Evolutionary conservation across 139 green algal genomes (phyloP), one percentile per base, ranked within the genome.

Genomic region (Picochlorum sp.): DNA sequence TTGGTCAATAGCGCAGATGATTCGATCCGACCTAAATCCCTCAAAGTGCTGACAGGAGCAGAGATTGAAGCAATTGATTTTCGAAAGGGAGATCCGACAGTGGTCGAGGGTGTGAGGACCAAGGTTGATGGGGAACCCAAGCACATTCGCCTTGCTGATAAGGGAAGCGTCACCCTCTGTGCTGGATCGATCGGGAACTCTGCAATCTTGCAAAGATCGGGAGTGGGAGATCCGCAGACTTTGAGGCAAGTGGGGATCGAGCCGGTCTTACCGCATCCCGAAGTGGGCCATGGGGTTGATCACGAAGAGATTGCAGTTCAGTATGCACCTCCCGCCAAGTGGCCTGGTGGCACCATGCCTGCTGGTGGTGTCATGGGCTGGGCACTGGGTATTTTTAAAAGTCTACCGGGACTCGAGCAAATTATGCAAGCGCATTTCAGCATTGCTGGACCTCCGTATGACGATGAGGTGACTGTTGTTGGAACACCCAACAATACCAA

Each of bases 361-460:
- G 47, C 47, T 26, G 47, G 47, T 54, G 47, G 47, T 21, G 47
- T 54, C 47, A 54, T 54, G 47, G 47, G 47, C 47, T 54, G 47
- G 47, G 47, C 47, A 20, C 4, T 54, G 11, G 47, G 47, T 9
- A 54, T 54, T 26, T 54, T 54, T 20, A 54, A 54, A 54, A 54
- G 47, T 24, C 18, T 52, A 4, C 16, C 3, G 10, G 47, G 47
- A n/a, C 47, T 52, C 5, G 47, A 52, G 6, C 47, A 52, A 21
- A n/a, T 52, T 7, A 52, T 52, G 47, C 47, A 52, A 52, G 47
- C 47, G 6, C 47, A 52, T 52, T 52, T 52, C 47, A 52, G 47
- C 47, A 52, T 52, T 0, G 47, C 47, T 52, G 47, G 47, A 13
- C 47, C 47, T 18, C 47, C 47, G 18, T 52, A 52, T 20, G 47